phyloP scores from a whole-genome alignment of 345 rosid genomes.

The Litchi chinensis region DNA sequence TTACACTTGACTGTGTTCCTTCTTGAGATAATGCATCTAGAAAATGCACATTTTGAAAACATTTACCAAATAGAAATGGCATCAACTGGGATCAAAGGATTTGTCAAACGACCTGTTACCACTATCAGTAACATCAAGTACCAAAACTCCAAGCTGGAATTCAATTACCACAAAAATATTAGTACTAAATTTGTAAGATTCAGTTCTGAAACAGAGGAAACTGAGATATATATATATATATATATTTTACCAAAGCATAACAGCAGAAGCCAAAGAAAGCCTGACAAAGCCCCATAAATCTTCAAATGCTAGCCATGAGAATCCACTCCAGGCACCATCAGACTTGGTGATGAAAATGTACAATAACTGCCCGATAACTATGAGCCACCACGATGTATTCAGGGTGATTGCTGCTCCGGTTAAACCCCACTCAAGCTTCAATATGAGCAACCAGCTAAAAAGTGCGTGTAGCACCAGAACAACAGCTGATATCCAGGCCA shows the following conservation, averaged over 20 bases:
- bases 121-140: conserved; percentile 78
- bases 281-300: conserved; percentile 80
- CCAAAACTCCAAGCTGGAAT: conserved; percentile 92
- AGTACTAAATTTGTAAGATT: not conserved
- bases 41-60: not conserved
- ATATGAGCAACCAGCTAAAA: conserved; percentile 78
- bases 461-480: conserved; percentile 63
- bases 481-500: conserved; percentile 70
- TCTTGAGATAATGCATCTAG: not conserved
- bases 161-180: not conserved
- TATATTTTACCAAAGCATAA: conserved; percentile 97
- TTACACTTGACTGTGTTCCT: not conserved
- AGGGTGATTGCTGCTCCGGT: conserved; percentile 84
- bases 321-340: conserved; percentile 94
- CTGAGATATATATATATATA: too few species aligned
- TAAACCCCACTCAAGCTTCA: conserved; percentile 79
- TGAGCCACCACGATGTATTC: conserved; percentile 88
- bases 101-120: conserved; percentile 72
- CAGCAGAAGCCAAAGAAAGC: conserved; percentile 87
- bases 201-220: too few species aligned
- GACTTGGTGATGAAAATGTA: conserved; percentile 86
- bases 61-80: conserved; percentile 88
- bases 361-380: conserved; percentile 59
- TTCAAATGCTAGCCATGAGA: conserved; percentile 80
- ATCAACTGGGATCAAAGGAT: conserved; percentile 82